A percentile compares a stretch with the other conserved stretches of the same genome.
Evolutionary conservation across 768 basidiomycete genomes (phyloP).

Genomic region (Glaciozyma antarctica): DNA sequence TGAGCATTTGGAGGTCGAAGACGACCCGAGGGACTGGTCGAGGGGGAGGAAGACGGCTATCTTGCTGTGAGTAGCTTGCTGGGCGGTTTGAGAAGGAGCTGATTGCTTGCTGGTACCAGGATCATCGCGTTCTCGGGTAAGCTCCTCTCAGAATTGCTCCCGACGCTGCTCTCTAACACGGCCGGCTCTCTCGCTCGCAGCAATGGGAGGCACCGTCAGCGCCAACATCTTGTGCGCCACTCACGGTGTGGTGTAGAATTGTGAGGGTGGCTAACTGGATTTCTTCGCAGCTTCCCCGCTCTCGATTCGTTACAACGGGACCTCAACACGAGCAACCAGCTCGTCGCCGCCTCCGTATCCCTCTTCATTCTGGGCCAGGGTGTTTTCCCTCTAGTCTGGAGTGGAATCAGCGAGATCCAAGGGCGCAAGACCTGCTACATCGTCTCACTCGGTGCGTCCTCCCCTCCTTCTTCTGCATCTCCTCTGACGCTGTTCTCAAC

Average conservation of each 20-base stretch:
- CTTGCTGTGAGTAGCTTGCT: conserved; percentile 9
- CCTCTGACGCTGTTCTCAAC: conserved; percentile 48
- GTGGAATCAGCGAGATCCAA: conserved; percentile 60
- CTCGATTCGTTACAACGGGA: conserved; percentile 35
- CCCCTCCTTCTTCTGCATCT: background rate
- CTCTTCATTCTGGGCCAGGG: conserved; percentile 69
- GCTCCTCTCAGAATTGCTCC: background rate
- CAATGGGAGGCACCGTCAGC: conserved; percentile 23
- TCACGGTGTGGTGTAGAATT: too few species aligned
- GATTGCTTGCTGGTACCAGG: background rate
- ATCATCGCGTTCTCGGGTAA: background rate
- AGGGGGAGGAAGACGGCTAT: conserved; percentile 9
- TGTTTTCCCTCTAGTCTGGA: conserved; percentile 54
- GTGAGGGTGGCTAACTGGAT: too few species aligned
- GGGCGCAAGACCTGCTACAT: conserved; percentile 55
- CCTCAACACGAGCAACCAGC: conserved; percentile 51
- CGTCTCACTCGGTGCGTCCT: background rate
- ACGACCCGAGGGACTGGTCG: conserved; percentile 31
- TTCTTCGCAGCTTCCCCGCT: conserved; percentile 16
- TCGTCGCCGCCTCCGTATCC: conserved; percentile 61
- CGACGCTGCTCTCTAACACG: background rate
- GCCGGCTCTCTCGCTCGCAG: conserved; percentile 4
- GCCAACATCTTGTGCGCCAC: conserved; percentile 12
- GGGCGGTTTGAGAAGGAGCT: background rate
- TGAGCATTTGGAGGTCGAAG: conserved; percentile 24